A percentile compares a stretch with the other conserved stretches of the same genome.
phyloP scores from a whole-genome alignment of 2,329 filamentous ascomycete genomes.

The Macrophomina pseudophaseolina region DNA sequence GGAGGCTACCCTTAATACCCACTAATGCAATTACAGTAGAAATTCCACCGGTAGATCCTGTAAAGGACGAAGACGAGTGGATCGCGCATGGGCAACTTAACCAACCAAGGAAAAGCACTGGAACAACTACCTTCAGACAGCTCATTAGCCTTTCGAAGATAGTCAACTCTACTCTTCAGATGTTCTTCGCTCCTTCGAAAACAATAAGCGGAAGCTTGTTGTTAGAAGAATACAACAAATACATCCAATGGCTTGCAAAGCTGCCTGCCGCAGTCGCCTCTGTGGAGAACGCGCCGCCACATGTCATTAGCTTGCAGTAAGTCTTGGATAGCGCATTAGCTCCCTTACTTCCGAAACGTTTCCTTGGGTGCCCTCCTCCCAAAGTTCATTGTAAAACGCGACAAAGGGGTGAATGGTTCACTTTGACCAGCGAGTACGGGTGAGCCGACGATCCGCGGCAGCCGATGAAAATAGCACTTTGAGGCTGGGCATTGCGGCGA shows the following conservation, averaged over 20 bases:
- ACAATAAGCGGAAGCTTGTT: slow-evolving; percentile 29
- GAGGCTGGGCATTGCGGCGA: no score
- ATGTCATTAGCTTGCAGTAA: slow-evolving; percentile 32
- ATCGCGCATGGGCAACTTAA: slow-evolving; percentile 25
- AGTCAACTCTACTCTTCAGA: slow-evolving; percentile 32
- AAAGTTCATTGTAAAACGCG: background rate
- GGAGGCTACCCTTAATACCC: slow-evolving; percentile 30
- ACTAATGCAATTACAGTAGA: slow-evolving; percentile 31
- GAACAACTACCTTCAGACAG: slow-evolving; percentile 30
- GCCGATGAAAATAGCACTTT: background rate
- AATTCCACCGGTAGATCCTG: slow-evolving; percentile 27
- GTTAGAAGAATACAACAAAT: slow-evolving; percentile 31
- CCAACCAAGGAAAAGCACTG: slow-evolving; percentile 20
- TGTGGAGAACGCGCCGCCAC: slow-evolving; percentile 29
- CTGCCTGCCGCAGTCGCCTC: slow-evolving; percentile 26
- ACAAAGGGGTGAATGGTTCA: background rate
- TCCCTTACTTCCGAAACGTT: background rate
- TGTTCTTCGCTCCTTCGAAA: slow-evolving; percentile 32
- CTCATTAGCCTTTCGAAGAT: slow-evolving; percentile 30
- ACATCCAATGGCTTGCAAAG: slow-evolving; percentile 27
- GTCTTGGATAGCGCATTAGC: background rate
- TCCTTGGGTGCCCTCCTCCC: background rate
- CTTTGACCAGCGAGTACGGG: background rate
- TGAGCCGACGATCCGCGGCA: background rate
- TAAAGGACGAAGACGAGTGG: slow-evolving; percentile 29